Conservation (phyloP, 805 yeast genomes). For the Yarrowia bubula region DNA sequence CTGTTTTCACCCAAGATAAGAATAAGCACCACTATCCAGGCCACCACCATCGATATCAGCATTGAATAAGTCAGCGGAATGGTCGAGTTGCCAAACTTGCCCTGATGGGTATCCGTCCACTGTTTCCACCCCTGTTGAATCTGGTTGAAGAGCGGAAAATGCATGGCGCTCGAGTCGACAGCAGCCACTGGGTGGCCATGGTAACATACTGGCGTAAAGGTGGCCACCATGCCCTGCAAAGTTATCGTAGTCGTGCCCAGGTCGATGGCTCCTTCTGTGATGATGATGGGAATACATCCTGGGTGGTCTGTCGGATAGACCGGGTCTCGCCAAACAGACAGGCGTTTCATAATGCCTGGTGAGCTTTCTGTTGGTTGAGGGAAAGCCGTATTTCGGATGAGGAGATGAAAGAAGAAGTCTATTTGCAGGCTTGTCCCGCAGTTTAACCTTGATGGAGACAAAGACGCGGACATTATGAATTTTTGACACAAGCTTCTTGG, state of each 20-base stretch:
- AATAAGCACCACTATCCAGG: constrained; percentile 24
- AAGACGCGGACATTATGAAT: not conserved
- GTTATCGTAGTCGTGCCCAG: constrained; percentile 5
- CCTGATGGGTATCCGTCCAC: constrained; percentile 27
- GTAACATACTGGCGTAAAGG: constrained; percentile 29
- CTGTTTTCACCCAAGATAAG: constrained; percentile 21
- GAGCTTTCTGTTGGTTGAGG: not conserved
- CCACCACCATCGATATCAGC: constrained; percentile 24
- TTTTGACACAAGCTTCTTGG: constrained; percentile 20
- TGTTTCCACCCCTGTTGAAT: constrained; percentile 27
- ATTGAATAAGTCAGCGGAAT: constrained; percentile 13
- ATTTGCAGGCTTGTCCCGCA: constrained; percentile 27
- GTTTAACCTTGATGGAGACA: constrained; percentile 20
- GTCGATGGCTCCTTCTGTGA: constrained; percentile 23
- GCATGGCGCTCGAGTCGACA: constrained; percentile 21
- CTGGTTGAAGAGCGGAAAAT: constrained; percentile 17
- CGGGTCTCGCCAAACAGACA: constrained; percentile 26
- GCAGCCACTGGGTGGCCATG: constrained; percentile 30
- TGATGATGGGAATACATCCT: constrained; percentile 19
- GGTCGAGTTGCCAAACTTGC: constrained; percentile 23
- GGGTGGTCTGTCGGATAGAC: constrained; percentile 17
- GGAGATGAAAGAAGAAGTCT: constrained; percentile 25
- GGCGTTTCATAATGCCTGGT: constrained; percentile 20
- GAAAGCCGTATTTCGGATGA: not conserved
- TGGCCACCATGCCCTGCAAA: constrained; percentile 16